A percentile compares a stretch with the other conserved stretches of the same genome.
phyloP scores from a whole-genome alignment of 192 early-diverging fungal species.

The Entomortierella beljakovae region DNA sequence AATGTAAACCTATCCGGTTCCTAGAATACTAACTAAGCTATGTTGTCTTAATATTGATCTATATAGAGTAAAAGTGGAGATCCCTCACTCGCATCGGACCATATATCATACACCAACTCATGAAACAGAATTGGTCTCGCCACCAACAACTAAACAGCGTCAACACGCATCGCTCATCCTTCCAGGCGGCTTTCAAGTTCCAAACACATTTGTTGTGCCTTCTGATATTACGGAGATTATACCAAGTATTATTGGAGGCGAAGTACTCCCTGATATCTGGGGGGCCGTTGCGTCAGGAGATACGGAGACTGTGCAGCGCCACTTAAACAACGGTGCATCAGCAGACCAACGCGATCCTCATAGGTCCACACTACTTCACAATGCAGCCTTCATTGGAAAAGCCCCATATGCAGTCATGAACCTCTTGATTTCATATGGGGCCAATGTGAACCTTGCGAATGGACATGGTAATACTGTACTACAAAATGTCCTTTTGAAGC shows the following conservation, averaged over 20 bases:
- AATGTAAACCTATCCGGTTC: too few species aligned
- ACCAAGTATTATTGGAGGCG: constrained; percentile 5
- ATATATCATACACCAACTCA: constrained; percentile 4
- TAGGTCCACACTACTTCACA: constrained; percentile 37
- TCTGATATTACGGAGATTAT: background rate
- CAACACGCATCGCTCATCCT: constrained; percentile 16
- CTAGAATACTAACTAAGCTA: background rate
- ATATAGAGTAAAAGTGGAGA: constrained; percentile 23
- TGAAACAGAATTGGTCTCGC: background rate
- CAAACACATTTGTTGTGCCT: constrained; percentile 15
- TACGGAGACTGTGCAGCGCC: constrained; percentile 24
- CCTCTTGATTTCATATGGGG: constrained; percentile 40
- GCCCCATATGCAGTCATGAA: constrained; percentile 35
- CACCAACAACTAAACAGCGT: constrained; percentile 4
- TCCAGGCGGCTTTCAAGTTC: constrained; percentile 12
- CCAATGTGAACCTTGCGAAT: constrained; percentile 45
- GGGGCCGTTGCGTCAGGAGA: constrained; percentile 37
- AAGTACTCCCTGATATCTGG: constrained; percentile 33
- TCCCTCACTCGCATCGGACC: constrained; percentile 4
- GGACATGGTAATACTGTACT: constrained; percentile 48
- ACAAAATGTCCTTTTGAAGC: constrained; percentile 51
- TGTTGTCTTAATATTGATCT: background rate
- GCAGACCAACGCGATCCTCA: constrained; percentile 38
- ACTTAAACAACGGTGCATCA: constrained; percentile 38
- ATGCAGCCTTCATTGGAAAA: constrained; percentile 42